Percentiles rank a stretch among this genome's conserved stretches.
phyloP scores from a whole-genome alignment of 2,329 filamentous ascomycete species.

The Grosmannia huntii region DNA sequence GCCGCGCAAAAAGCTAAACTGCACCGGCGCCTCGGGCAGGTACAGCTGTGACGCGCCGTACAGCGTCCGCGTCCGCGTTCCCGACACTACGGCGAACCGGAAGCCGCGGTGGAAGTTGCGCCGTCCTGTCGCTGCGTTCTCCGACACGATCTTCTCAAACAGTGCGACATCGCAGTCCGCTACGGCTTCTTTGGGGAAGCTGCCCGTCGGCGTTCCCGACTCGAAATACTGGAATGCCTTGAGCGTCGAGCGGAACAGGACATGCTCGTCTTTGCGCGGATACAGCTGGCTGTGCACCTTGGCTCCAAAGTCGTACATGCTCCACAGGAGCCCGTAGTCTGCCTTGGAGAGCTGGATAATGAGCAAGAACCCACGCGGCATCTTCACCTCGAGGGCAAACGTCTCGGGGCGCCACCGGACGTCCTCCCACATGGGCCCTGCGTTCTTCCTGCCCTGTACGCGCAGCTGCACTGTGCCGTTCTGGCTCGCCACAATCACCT shows the following conservation, averaged over 20 bases:
- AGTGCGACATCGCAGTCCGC: constrained; percentile 59
- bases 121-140: constrained; percentile 59
- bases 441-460: constrained; percentile 55
- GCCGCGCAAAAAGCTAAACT: constrained; percentile 64
- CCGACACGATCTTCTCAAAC: constrained; percentile 58
- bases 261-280: constrained; percentile 53
- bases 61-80: constrained; percentile 62
- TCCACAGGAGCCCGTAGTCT: constrained; percentile 71
- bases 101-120: constrained; percentile 68
- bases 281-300: constrained; percentile 62
- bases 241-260: constrained; percentile 57
- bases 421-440: constrained; percentile 67
- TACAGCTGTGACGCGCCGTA: constrained; percentile 64
- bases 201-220: constrained; percentile 50
- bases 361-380: constrained; percentile 66
- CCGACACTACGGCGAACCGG: constrained; percentile 65
- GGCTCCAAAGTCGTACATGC: constrained; percentile 72
- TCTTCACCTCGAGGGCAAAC: constrained; percentile 50
- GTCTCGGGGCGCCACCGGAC: constrained; percentile 64
- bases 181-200: constrained; percentile 65
- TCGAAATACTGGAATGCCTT: constrained; percentile 74
- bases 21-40: constrained; percentile 51
- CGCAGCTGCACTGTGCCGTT: constrained; percentile 62
- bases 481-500: constrained; percentile 67
- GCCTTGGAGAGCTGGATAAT: constrained; percentile 57